These are phyloP conservation scores for Mayamaea pseudoterrestris DNA, from an alignment of 108 stramenopile genomes.

Conservation along the genomic window DNA sequence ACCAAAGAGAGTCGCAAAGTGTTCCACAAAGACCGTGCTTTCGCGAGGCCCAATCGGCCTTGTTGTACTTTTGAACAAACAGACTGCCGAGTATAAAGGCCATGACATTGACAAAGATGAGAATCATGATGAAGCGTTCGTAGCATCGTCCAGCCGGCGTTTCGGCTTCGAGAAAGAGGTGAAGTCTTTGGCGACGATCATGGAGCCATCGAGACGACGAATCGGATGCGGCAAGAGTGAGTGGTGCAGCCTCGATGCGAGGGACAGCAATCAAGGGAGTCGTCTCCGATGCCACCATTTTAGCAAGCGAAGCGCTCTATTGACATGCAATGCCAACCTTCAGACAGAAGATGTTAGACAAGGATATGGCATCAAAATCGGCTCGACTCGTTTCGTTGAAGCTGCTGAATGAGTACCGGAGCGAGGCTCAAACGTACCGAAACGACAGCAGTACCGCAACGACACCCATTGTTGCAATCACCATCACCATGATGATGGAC, in stretches of 20 bases:
- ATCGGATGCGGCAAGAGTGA: neutral
- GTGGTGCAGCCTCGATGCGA: neutral
- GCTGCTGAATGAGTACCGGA: too few relatives aligned
- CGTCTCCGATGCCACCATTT: too few relatives aligned
- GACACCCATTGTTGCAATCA: too few relatives aligned
- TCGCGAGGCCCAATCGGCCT: conserved; percentile 17
- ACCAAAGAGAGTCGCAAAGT: conserved; percentile 62
- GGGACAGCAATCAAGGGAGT: neutral
- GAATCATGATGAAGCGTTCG: conserved; percentile 64
- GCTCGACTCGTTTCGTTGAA: too few relatives aligned
- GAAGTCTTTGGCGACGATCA: conserved; percentile 21
- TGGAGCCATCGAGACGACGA: too few relatives aligned
- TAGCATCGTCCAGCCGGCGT: conserved; percentile 51
- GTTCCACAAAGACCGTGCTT: conserved; percentile 21
- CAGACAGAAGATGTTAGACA: too few relatives aligned
- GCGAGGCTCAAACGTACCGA: too few relatives aligned
- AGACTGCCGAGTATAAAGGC: conserved; percentile 63
- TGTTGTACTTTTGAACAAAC: conserved; percentile 66
- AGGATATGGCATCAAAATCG: too few relatives aligned
- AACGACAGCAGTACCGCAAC: too few relatives aligned
- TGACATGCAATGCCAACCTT: too few relatives aligned
- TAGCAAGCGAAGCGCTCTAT: too few relatives aligned
- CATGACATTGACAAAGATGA: conserved; percentile 71
- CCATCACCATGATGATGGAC: too few relatives aligned
- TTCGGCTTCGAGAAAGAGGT: conserved; percentile 64